Base-by-base conservation (phyloP, 345 rosid genomes). In the Eucalyptus rudis region DNA sequence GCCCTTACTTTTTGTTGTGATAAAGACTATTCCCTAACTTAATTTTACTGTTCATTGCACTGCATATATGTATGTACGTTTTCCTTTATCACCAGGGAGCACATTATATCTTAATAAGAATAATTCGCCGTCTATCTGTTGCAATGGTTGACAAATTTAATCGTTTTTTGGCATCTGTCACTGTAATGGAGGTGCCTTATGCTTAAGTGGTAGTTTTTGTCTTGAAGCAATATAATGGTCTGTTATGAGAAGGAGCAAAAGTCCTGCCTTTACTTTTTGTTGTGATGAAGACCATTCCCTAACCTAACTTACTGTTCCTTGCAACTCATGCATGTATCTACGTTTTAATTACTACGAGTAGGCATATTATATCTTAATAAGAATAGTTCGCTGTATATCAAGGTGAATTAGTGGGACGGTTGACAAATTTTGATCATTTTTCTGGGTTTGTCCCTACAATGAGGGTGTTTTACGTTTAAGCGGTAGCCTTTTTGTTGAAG, bases 61-160 rank as follows among this genome's bases (percentile, higher is more conserved):
- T 22, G 27, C 15, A 36, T 68, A 2, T 2, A 68, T 33, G 80
- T 31, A 17, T 71, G 3, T 17, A 17, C 25, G 40, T 33, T 71
- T 71, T 33, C 22, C 81, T 33, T 33, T 71, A 10, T 10, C 44
- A 8, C 1, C 13, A 33, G 13, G 13, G 7, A 10, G 2, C 80
- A 33, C 40, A 8, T 1, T 68, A 1, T 68, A 68, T 33, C 80
- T 17, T 17, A 17, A 8, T 17, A 33, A 68, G 13, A 68, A 68
- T 33, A 7, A 66, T 66, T 31, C 5, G 22, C 79, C 43, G 0
- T 68, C 1, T 31, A 1, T 68, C 22, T 16, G 5, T 1, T 0
- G 24, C 40, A 1, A 17, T 36, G 7, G 81, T 10, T 3, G 44
- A 33, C 44, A 71, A 71, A 17, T 9, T 33, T 4, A 40, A 3